Conservation (phyloP, 2,329 filamentous ascomycete species). For the Lizonia empirigonia region DNA sequence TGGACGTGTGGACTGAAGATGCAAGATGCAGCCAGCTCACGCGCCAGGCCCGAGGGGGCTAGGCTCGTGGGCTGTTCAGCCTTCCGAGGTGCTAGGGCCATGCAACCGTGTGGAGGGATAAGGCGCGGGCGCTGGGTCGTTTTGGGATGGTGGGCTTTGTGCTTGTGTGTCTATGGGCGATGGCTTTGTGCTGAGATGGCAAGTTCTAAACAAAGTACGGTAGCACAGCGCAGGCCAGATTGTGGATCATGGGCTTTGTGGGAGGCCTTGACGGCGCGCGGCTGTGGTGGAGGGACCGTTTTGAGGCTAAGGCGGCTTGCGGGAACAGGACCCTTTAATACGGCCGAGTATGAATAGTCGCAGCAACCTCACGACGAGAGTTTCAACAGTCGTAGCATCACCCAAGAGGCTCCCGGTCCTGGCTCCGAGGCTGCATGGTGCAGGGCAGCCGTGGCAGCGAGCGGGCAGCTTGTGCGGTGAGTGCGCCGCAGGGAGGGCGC, state of each 20-base stretch:
- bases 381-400: background rate
- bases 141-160: background rate
- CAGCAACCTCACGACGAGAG: background rate
- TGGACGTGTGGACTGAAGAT: constrained; percentile 3
- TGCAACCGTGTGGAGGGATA: constrained; percentile 12
- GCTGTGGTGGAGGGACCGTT: constrained; percentile 8
- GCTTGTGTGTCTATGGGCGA: too few species aligned
- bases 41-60: constrained; percentile 3
- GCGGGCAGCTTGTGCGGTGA: background rate
- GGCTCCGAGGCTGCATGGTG: background rate
- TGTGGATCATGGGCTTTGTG: too few species aligned
- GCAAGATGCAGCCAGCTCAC: background rate
- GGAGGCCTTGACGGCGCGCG: too few species aligned
- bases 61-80: constrained; percentile 5
- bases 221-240: too few species aligned
- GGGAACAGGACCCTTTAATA: constrained; percentile 12
- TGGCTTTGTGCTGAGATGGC: background rate
- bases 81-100: constrained; percentile 4
- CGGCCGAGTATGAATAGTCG: constrained; percentile 12
- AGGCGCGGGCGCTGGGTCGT: constrained; percentile 5
- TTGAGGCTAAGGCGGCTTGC: constrained; percentile 8
- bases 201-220: too few species aligned
- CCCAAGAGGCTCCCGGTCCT: background rate
- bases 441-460: background rate
- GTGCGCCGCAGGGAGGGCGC: background rate